Conservation (phyloP, 345 rosid genomes). For the Melastoma malabathricum region DNA sequence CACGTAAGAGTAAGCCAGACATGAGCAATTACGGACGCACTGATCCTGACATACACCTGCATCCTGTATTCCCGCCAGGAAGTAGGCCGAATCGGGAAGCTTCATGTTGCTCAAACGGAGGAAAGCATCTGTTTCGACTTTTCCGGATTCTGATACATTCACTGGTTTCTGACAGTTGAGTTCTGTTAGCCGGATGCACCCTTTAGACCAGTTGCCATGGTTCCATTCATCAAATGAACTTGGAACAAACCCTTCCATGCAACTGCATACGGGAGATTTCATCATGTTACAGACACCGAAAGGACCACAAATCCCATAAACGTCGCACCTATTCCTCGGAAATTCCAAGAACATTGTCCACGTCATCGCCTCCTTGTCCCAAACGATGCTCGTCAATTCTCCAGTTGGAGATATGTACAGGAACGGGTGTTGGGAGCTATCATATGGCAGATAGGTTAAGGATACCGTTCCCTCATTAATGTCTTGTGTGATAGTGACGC, state of each 20-base stretch:
- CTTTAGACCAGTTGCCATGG: slow-evolving; percentile 5
- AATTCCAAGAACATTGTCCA: slow-evolving; percentile 8
- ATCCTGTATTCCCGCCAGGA: not conserved
- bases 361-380: slow-evolving; percentile 2
- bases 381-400: not conserved
- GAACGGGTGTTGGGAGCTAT: not conserved
- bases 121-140: slow-evolving; percentile 1
- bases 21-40: slow-evolving; percentile 19
- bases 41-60: slow-evolving; percentile 8
- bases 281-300: slow-evolving; percentile 14
- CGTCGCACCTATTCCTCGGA: slow-evolving; percentile 16
- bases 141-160: not conserved
- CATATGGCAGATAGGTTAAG: not conserved
- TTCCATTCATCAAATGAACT: slow-evolving; percentile 7
- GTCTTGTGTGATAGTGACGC: slow-evolving; percentile 4
- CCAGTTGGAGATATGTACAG: slow-evolving; percentile 12
- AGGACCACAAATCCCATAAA: slow-evolving; percentile 17
- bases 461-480: slow-evolving; percentile 5
- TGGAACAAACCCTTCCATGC: slow-evolving; percentile 25
- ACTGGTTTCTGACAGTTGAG: slow-evolving; percentile 4
- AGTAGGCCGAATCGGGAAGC: slow-evolving; percentile 3
- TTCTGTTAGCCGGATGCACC: slow-evolving; percentile 12
- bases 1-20: slow-evolving; percentile 6
- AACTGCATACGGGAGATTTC: slow-evolving; percentile 9
- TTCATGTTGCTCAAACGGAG: slow-evolving; percentile 1